Conservation (phyloP, 129 eudicot genomes). For the Tagetes patula region DNA sequence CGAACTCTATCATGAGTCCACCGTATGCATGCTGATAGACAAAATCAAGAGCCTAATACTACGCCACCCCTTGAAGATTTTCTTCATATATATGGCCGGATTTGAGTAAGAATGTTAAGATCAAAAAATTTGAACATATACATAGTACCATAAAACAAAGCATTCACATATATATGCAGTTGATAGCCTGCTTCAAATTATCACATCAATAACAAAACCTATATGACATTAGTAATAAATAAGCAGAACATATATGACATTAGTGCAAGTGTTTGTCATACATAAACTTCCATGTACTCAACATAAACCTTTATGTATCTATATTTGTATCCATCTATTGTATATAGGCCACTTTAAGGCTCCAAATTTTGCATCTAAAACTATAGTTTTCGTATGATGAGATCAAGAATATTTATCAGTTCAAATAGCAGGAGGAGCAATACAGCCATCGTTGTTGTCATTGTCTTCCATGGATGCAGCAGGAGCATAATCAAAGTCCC, state of each 20-base stretch:
- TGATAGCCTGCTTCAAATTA: slow-evolving; percentile 11
- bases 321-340: slow-evolving; percentile 12
- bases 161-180: not conserved
- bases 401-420: slow-evolving; percentile 18
- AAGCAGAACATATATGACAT: slow-evolving; percentile 1
- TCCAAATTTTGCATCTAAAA: slow-evolving; percentile 17
- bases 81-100: no score
- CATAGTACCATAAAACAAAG: slow-evolving; percentile 5
- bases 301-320: slow-evolving; percentile 4
- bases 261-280: slow-evolving; percentile 7
- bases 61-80: not conserved
- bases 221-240: not conserved
- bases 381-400: slow-evolving; percentile 23
- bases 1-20: not conserved
- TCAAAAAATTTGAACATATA: not conserved
- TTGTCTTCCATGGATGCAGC: slow-evolving; percentile 47
- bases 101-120: not conserved
- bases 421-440: slow-evolving; percentile 19
- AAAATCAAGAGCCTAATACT: not conserved
- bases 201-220: slow-evolving; percentile 17
- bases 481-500: slow-evolving; percentile 46
- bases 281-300: slow-evolving; percentile 7
- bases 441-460: not conserved
- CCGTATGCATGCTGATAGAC: not conserved
- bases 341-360: slow-evolving; percentile 14